phyloP scores from a whole-genome alignment of 2,329 filamentous ascomycete species.

The Pezicula neosporulosa region DNA sequence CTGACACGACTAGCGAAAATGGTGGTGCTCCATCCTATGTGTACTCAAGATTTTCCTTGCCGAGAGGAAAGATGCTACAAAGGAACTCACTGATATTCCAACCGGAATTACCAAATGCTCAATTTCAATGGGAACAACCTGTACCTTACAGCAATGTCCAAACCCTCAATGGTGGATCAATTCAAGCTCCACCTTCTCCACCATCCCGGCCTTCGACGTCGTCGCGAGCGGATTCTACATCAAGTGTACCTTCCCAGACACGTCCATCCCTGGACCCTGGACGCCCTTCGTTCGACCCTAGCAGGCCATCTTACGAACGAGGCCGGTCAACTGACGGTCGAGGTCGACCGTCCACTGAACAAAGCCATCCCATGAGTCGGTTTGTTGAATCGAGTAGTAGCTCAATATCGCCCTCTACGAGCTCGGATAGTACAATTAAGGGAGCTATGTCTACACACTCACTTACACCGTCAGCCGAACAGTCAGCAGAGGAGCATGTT shows the following conservation, averaged over 20 bases:
- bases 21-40: conserved; percentile 70
- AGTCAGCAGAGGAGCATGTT: conserved; percentile 84
- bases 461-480: conserved; percentile 55
- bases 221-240: conserved; percentile 24
- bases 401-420: not conserved
- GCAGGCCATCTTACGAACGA: conserved; percentile 38
- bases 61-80: conserved; percentile 76
- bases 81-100: conserved; percentile 59
- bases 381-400: conserved; percentile 22
- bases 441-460: conserved; percentile 44
- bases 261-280: conserved; percentile 47
- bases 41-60: conserved; percentile 80
- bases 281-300: conserved; percentile 44
- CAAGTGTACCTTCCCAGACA: conserved; percentile 12
- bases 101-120: conserved; percentile 46
- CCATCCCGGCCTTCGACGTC: conserved; percentile 59
- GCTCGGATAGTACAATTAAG: conserved; percentile 25
- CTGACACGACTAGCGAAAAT: conserved; percentile 45
- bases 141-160: conserved; percentile 38
- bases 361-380: conserved; percentile 21
- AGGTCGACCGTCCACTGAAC: conserved; percentile 38
- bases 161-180: conserved; percentile 36
- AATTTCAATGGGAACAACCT: conserved; percentile 63
- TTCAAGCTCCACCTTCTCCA: conserved; percentile 53
- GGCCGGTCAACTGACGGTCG: conserved; percentile 42